Percentiles rank a stretch among this genome's conserved stretches.
Conservation (phyloP, 2,329 filamentous ascomycete species). For the Claviceps purpurea region DNA sequence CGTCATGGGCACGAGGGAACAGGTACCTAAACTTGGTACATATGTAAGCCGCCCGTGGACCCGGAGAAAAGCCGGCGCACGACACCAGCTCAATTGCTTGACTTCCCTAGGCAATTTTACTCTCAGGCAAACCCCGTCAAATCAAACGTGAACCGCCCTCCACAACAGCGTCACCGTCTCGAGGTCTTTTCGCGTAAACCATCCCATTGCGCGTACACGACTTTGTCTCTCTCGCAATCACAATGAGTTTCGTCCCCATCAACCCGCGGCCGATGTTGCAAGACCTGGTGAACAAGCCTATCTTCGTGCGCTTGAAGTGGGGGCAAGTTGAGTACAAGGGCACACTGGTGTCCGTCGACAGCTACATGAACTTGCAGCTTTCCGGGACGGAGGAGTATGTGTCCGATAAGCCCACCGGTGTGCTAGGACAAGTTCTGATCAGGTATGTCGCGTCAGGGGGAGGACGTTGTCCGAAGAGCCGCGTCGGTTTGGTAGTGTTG, state of each 20-base stretch:
- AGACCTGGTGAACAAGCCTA: conserved; percentile 79
- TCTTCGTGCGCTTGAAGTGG: conserved; percentile 94
- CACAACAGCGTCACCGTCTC: neutral
- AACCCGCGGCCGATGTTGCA: conserved; percentile 97
- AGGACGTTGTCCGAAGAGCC: neutral
- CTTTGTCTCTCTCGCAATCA: conserved; percentile 3
- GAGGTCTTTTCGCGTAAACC: neutral
- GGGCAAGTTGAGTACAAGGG: conserved; percentile 96
- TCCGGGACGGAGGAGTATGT: conserved; percentile 85
- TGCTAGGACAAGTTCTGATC: conserved; percentile 83
- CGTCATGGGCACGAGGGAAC: neutral
- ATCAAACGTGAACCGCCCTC: neutral
- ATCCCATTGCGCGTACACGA: neutral
- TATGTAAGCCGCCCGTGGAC: neutral
- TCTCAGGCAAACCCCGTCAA: neutral
- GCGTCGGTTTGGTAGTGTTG: neutral
- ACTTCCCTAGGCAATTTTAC: neutral
- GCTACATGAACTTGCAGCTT: conserved; percentile 98
- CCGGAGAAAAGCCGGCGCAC: conserved; percentile 4
- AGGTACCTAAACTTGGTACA: neutral
- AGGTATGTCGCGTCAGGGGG: conserved; percentile 38
- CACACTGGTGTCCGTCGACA: conserved; percentile 80
- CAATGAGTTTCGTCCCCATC: conserved; percentile 62
- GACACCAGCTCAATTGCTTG: no score
- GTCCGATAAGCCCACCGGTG: conserved; percentile 71